phyloP scores from a whole-genome alignment of 2,329 filamentous ascomycete species.

The Daldinia sp. region DNA sequence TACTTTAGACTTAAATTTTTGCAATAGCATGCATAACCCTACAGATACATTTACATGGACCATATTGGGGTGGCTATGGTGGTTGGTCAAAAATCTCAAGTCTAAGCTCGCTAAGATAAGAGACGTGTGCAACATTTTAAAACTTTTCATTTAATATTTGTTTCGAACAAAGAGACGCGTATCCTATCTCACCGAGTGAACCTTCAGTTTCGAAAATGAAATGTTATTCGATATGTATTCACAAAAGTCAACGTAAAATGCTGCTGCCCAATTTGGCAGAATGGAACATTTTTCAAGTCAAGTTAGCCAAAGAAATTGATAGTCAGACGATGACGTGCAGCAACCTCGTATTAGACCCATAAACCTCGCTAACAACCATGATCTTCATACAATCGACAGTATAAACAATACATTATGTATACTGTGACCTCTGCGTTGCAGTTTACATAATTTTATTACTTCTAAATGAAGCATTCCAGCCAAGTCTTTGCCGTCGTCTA shows the following conservation, averaged over 20 bases:
- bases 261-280: constrained; percentile 19
- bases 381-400: constrained; percentile 27
- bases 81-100: no score
- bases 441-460: constrained; percentile 16
- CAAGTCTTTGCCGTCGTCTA: constrained; percentile 1
- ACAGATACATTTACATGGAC: no score
- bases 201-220: constrained; percentile 1
- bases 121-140: background rate
- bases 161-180: background rate
- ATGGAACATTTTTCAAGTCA: constrained; percentile 10
- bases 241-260: constrained; percentile 2
- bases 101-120: no score
- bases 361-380: constrained; percentile 24
- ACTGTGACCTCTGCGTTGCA: constrained; percentile 10
- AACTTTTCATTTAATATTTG: background rate
- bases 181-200: background rate
- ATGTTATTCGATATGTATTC: constrained; percentile 7
- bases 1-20: no score
- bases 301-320: constrained; percentile 15
- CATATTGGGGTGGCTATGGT: no score
- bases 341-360: constrained; percentile 37
- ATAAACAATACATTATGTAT: constrained; percentile 2
- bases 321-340: constrained; percentile 32
- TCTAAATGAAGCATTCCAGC: constrained; percentile 8
- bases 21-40: no score